These are phyloP conservation scores for Periconia macrospinosa DNA, from an alignment of 2,329 filamentous ascomycete genomes.

Conservation along the genomic window DNA sequence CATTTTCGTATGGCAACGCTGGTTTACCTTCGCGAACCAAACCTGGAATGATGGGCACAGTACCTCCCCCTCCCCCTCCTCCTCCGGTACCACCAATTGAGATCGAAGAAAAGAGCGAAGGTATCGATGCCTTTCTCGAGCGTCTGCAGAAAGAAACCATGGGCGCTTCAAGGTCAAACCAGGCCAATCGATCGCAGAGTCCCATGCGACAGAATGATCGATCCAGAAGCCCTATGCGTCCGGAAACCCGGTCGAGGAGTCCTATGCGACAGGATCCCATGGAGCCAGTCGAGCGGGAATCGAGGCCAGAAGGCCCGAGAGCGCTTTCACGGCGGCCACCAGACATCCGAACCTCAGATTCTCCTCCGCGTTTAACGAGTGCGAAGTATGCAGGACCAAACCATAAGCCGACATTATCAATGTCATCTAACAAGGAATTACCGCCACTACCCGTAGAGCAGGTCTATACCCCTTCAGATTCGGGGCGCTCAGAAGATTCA, in stretches of 20 bases:
- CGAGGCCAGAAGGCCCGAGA: constrained; percentile 32
- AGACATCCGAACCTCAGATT: constrained; percentile 19
- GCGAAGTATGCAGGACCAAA: constrained; percentile 14
- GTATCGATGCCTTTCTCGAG: constrained; percentile 43
- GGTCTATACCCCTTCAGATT: constrained; percentile 44
- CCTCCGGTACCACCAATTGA: constrained; percentile 23
- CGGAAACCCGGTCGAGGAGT: constrained; percentile 17
- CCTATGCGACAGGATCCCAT: constrained; percentile 26
- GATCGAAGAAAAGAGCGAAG: constrained; percentile 28
- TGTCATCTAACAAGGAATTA: constrained; percentile 19
- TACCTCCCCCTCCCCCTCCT: constrained; percentile 17
- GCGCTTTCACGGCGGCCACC: constrained; percentile 19
- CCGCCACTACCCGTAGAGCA: constrained; percentile 30
- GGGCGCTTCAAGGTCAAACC: constrained; percentile 14
- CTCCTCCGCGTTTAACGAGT: constrained; percentile 21
- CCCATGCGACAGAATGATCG: constrained; percentile 20
- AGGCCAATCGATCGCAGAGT: constrained; percentile 21
- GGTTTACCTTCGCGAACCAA: constrained; percentile 29
- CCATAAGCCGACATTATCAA: constrained; percentile 14
- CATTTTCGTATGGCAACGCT: constrained; percentile 29
- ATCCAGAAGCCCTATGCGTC: constrained; percentile 23
- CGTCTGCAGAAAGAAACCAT: constrained; percentile 39
- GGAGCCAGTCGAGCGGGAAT: constrained; percentile 20
- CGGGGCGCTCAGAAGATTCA: constrained; percentile 44
- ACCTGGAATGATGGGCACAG: constrained; percentile 12